Percentiles rank a stretch among this genome's conserved stretches.
These are phyloP conservation scores for Zopfia rhizophila DNA, from an alignment of 2,329 filamentous ascomycete species.

Conservation along the genomic window DNA sequence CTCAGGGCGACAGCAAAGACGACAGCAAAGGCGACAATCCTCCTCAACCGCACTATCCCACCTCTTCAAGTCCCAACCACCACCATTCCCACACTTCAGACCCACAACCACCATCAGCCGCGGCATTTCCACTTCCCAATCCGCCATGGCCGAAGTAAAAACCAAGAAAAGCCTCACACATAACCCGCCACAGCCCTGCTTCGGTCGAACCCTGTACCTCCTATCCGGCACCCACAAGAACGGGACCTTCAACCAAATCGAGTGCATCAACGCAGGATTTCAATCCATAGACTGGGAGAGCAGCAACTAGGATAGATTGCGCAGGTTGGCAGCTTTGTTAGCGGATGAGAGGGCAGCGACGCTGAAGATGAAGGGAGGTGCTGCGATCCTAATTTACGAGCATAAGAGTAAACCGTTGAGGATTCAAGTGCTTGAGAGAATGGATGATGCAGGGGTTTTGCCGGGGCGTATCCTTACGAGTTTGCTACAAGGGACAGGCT, in stretches of 20 bases:
- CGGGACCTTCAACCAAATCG: slow-evolving; percentile 20
- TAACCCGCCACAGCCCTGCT: slow-evolving; percentile 1
- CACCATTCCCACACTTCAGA: slow-evolving; percentile 33
- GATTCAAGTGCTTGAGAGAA: slow-evolving; percentile 17
- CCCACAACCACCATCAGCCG: slow-evolving; percentile 35
- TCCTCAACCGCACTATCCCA: slow-evolving; percentile 5
- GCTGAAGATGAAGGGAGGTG: slow-evolving; percentile 1
- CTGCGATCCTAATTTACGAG: slow-evolving; percentile 25
- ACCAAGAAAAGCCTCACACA: background rate
- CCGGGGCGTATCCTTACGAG: slow-evolving; percentile 8
- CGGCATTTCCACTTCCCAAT: too few relatives aligned
- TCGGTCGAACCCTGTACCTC: background rate
- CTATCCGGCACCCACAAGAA: slow-evolving; percentile 22
- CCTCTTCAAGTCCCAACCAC: slow-evolving; percentile 24
- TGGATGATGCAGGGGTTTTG: slow-evolving; percentile 15
- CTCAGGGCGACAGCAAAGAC: too few relatives aligned
- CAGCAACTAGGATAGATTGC: slow-evolving; percentile 21
- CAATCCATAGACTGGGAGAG: slow-evolving; percentile 28
- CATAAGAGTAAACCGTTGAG: slow-evolving; percentile 20
- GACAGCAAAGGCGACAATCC: too few relatives aligned
- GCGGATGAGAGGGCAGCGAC: slow-evolving; percentile 17
- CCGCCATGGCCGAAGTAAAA: too few relatives aligned
- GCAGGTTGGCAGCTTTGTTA: slow-evolving; percentile 32
- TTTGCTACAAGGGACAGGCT: too few relatives aligned
- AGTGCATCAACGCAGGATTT: slow-evolving; percentile 5